Percentiles rank a stretch among this genome's conserved stretches.
phyloP scores from a whole-genome alignment of 139 green algal species.

The Micractinium sp. region DNA sequence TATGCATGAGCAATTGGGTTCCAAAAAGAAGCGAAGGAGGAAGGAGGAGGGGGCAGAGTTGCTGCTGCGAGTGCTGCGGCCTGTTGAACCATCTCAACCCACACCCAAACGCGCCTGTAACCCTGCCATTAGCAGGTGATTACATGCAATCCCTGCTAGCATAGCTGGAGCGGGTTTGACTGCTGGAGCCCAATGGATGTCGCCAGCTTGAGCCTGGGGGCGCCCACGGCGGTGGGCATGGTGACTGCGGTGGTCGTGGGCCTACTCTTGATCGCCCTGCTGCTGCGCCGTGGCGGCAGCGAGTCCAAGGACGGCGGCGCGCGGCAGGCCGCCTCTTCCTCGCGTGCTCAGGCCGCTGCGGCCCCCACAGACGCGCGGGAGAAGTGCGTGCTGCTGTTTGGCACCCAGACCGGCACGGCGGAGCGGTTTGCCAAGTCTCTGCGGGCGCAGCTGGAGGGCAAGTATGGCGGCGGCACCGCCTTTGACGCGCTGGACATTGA shows the following conservation, averaged over 20 bases:
- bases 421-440: constrained; percentile 92
- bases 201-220: not conserved
- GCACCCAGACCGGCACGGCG: constrained; percentile 89
- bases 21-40: not conserved
- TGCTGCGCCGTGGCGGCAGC: not conserved
- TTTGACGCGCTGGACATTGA: constrained; percentile 82
- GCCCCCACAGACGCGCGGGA: not conserved
- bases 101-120: not conserved
- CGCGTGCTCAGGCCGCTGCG: not conserved
- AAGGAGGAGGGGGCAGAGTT: not conserved
- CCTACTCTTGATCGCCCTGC: constrained; percentile 13
- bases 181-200: constrained; percentile 4
- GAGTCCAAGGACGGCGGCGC: not conserved
- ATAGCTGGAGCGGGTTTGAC: too few relatives aligned
- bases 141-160: not conserved
- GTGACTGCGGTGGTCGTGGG: constrained; percentile 33
- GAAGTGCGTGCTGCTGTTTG: constrained; percentile 62
- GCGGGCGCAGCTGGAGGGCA: constrained; percentile 48
- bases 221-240: not conserved
- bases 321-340: not conserved
- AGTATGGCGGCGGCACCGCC: constrained; percentile 63
- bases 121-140: not conserved
- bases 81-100: not conserved
- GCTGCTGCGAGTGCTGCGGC: not conserved
- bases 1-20: not conserved